Evolutionary conservation across 2,329 filamentous ascomycete genomes (phyloP), one percentile per base, ranked within the genome.

Genomic region (Fusarium stilboides): DNA sequence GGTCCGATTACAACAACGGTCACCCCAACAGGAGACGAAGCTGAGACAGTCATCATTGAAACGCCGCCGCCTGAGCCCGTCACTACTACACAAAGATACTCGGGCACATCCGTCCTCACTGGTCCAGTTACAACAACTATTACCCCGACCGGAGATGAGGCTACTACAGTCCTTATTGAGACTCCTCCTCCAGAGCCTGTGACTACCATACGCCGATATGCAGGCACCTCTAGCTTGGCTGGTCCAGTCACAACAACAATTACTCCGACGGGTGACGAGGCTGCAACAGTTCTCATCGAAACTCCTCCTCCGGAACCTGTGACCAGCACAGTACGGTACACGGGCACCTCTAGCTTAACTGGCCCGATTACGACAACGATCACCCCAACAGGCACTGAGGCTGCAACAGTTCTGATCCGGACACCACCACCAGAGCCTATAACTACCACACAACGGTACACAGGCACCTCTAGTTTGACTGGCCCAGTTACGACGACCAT

Each of bases 51-150:
- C 2, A n/a, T 57, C 3, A 9, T 60, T 3, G 57, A 43, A 6
- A 62, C 59, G 5, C 57, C 57, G 5, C 36, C 42, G 3, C 44
- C 53, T 4, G 20, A 39, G 1, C 17, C 44, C 2, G 37, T 46
- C 0, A 62, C 57, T 13, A 62, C 28, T 12, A 62, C 50, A 2
- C 42, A 42, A 3, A 36, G 44, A 4, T 62, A 62, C 4, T 47
- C 36, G 4, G 60, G 60, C 8, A 62, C 59, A 5, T 55, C 47
- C 1, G 19, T 34, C 14, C n/a, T 62, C 19, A 36, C 43, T 3
- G 59, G 47, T 3, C 47, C 22, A 24, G 22, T 24, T 24, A 24
- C 22, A 10, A 49, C 42, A 2, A 55, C 42, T 3, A 6, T 55
- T 4, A 49, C 33, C 1, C 52, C 52, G 1, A 55, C 33, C 2